Evolutionary conservation across 257 asterid genomes (phyloP).

Genomic region (Jasminum sambac): DNA sequence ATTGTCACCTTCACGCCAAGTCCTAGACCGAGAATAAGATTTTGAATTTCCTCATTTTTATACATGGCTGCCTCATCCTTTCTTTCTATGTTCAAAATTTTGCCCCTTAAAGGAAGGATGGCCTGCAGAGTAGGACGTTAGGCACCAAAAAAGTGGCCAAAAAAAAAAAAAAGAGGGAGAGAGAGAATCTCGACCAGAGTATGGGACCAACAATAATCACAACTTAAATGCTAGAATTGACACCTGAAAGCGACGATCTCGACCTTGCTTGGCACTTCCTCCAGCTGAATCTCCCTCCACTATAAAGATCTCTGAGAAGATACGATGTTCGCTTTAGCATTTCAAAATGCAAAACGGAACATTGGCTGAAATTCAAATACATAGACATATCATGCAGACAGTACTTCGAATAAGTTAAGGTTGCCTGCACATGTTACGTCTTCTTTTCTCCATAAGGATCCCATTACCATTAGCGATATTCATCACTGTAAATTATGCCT

Average conservation of each 20-base stretch:
- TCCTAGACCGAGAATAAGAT: constrained; percentile 92
- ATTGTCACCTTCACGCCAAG: constrained; percentile 89
- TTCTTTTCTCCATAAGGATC: background rate
- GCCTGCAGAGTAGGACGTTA: constrained; percentile 52
- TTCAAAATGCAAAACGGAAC: background rate
- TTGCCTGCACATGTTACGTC: background rate
- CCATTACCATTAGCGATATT: background rate
- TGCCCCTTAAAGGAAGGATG: constrained; percentile 94
- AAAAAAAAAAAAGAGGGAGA: background rate
- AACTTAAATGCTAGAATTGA: constrained; percentile 15
- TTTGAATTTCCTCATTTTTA: constrained; percentile 96
- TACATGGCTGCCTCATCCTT: constrained; percentile 98
- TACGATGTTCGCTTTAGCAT: constrained; percentile 7
- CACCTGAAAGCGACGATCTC: constrained; percentile 99
- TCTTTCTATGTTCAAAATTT: constrained; percentile 92
- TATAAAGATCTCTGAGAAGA: constrained; percentile 80
- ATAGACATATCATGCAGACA: background rate
- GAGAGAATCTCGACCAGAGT: background rate
- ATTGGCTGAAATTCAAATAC: background rate
- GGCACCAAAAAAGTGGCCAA: background rate
- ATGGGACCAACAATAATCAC: background rate
- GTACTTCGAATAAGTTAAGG: background rate
- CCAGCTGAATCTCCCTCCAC: constrained; percentile 99
- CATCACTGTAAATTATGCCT: background rate
- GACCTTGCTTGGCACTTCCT: constrained; percentile 99